Conservation (phyloP, 2,329 filamentous ascomycete species). For the Apiospora arundinis region DNA sequence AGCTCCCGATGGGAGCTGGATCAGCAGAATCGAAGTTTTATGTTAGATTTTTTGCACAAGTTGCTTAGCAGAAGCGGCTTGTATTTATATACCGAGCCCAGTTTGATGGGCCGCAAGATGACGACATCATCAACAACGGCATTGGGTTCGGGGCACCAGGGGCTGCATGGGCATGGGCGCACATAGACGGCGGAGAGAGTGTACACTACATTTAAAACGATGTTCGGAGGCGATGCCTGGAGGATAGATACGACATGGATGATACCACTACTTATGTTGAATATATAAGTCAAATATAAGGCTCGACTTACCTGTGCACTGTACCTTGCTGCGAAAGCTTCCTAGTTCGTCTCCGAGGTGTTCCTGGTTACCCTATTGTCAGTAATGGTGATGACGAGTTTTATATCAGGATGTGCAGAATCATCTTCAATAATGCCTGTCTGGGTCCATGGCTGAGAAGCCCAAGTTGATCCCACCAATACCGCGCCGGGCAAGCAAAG, state of each 20-base stretch:
- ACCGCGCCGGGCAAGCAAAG: too few species aligned
- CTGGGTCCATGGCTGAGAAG: too few species aligned
- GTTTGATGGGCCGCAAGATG: not conserved
- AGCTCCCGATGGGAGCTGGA: conserved; percentile 54
- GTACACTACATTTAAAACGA: conserved; percentile 7
- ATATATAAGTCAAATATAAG: conserved; percentile 8
- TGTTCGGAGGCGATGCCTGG: not conserved
- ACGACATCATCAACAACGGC: not conserved
- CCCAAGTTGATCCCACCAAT: too few species aligned
- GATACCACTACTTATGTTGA: conserved; percentile 5
- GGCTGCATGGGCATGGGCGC: conserved; percentile 4
- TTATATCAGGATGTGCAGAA: too few species aligned
- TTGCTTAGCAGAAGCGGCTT: conserved; percentile 44
- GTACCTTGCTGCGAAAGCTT: too few species aligned
- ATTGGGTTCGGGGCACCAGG: conserved; percentile 24
- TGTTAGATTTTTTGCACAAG: conserved; percentile 52
- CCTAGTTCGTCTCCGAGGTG: too few species aligned
- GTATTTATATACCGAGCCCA: conserved; percentile 19
- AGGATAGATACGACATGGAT: not conserved
- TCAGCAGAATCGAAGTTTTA: conserved; percentile 49
- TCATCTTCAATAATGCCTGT: too few species aligned
- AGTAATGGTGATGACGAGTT: too few species aligned
- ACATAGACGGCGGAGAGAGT: conserved; percentile 19
- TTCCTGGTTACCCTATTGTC: too few species aligned
- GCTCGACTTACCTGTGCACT: not conserved